A percentile compares a stretch with the other conserved stretches of the same genome.
Evolutionary conservation across 2,329 filamentous ascomycete genomes (phyloP).

Genomic region (Dissoconium aciculare): DNA sequence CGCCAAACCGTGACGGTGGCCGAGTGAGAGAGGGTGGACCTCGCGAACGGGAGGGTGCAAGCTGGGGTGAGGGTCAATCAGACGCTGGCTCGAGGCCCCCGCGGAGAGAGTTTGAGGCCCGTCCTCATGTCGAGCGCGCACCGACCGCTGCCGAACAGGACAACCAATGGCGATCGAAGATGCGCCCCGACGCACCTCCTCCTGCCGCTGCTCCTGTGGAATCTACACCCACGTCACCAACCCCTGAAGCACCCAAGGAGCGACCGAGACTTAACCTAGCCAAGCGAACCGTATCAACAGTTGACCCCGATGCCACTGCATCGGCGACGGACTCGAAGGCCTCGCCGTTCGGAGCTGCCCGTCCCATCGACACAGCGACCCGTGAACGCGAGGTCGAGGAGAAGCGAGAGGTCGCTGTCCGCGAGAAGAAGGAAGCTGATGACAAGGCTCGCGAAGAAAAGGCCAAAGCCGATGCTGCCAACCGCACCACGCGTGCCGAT

Average conservation of each 20-base stretch:
- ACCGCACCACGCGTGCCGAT: constrained; percentile 36
- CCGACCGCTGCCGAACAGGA: constrained; percentile 85
- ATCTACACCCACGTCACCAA: constrained; percentile 61
- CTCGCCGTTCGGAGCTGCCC: constrained; percentile 84
- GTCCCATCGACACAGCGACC: constrained; percentile 82
- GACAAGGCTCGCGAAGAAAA: constrained; percentile 68
- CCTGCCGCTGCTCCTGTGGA: constrained; percentile 55
- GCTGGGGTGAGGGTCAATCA: constrained; percentile 52
- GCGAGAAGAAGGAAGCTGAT: constrained; percentile 74
- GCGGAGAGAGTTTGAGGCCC: constrained; percentile 59
- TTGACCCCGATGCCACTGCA: constrained; percentile 31
- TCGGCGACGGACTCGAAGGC: constrained; percentile 54
- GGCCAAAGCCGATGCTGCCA: constrained; percentile 42
- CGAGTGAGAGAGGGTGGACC: constrained; percentile 46
- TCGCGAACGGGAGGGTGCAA: constrained; percentile 33
- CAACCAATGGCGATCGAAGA: constrained; percentile 80
- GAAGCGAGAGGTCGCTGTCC: constrained; percentile 57
- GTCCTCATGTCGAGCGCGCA: constrained; percentile 49
- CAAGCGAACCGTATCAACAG: constrained; percentile 82
- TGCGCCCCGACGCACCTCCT: constrained; percentile 66
- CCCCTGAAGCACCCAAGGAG: constrained; percentile 42
- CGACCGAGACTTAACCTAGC: constrained; percentile 76
- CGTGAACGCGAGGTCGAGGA: constrained; percentile 84
- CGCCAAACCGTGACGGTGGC: constrained; percentile 39
- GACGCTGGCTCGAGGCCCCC: constrained; percentile 69